Conservation (phyloP, 106 monocot genomes). For the Apostasia shenzhenica region DNA sequence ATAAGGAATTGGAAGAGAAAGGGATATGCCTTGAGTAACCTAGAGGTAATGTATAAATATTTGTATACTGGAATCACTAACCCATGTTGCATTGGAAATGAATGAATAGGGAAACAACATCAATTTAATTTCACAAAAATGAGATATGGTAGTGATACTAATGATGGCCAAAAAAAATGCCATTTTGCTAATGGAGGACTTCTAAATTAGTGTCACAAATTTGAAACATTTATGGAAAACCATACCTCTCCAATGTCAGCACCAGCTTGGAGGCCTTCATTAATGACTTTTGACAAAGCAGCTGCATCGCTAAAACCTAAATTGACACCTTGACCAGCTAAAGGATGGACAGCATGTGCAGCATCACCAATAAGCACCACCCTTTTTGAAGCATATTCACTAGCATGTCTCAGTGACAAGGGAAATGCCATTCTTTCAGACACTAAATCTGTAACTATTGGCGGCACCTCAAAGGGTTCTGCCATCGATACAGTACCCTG, state of each 20-base stretch:
- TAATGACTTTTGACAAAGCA: constrained; percentile 57
- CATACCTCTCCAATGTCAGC: constrained; percentile 72
- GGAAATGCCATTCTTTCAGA: constrained; percentile 91
- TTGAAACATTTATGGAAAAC: too few species aligned
- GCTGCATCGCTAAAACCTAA: constrained; percentile 93
- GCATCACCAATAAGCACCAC: constrained; percentile 93
- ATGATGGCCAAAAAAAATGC: too few species aligned
- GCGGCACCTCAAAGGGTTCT: constrained; percentile 73
- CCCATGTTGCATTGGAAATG: too few species aligned
- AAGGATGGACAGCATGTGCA: constrained; percentile 92
- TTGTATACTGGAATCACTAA: too few species aligned
- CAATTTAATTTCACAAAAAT: too few species aligned
- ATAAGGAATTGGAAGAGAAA: too few species aligned
- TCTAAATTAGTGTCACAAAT: too few species aligned
- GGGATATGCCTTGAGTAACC: too few species aligned
- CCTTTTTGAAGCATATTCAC: constrained; percentile 54
- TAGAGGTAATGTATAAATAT: too few species aligned
- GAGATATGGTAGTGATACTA: too few species aligned
- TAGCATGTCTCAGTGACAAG: constrained; percentile 71
- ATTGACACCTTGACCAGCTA: constrained; percentile 98
- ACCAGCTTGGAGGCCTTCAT: constrained; percentile 69
- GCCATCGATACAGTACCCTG: constrained; percentile 26
- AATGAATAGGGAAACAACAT: too few species aligned
- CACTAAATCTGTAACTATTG: constrained; percentile 51
- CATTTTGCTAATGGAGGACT: too few species aligned